A percentile compares a stretch with the other conserved stretches of the same genome.
Evolutionary conservation across 1,284 basidiomycete genomes (phyloP).

Genomic region (Apiotrichum sp.): DNA sequence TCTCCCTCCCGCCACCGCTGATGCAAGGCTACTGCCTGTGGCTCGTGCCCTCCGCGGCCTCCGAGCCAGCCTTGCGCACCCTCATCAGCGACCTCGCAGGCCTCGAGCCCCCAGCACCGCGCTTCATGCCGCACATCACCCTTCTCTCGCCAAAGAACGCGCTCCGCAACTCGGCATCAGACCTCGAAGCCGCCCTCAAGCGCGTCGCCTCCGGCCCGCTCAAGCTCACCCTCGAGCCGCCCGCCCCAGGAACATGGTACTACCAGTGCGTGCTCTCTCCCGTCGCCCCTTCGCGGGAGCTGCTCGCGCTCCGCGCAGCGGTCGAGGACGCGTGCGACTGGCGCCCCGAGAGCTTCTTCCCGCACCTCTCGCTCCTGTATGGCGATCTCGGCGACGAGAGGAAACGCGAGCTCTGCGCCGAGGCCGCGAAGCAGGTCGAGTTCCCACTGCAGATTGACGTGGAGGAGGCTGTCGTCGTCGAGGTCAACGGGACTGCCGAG

Average conservation of each 20-base stretch:
- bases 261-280: slow-evolving; percentile 37
- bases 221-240: neutral
- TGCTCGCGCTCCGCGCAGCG: slow-evolving; percentile 18
- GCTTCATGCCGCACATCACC: slow-evolving; percentile 35
- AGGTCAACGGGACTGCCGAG: slow-evolving; percentile 10
- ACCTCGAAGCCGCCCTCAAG: slow-evolving; percentile 1
- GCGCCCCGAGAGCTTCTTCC: slow-evolving; percentile 24
- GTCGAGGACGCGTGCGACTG: slow-evolving; percentile 1
- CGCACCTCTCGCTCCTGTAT: slow-evolving; percentile 36
- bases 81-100: slow-evolving; percentile 17
- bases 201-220: neutral
- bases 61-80: slow-evolving; percentile 1
- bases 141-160: slow-evolving; percentile 21
- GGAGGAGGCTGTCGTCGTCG: slow-evolving; percentile 13
- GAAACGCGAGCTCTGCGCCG: slow-evolving; percentile 20
- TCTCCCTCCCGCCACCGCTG: neutral
- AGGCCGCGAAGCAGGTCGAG: slow-evolving; percentile 1
- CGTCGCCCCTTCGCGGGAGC: slow-evolving; percentile 7
- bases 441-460: slow-evolving; percentile 6
- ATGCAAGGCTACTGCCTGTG: slow-evolving; percentile 21
- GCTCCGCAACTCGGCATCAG: neutral
- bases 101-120: slow-evolving; percentile 15
- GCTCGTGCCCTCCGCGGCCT: slow-evolving; percentile 14
- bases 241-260: slow-evolving; percentile 12
- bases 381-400: slow-evolving; percentile 21